Evolutionary conservation across 75 land plant genomes (phyloP).

Genomic region (Cupressus sempervirens): DNA sequence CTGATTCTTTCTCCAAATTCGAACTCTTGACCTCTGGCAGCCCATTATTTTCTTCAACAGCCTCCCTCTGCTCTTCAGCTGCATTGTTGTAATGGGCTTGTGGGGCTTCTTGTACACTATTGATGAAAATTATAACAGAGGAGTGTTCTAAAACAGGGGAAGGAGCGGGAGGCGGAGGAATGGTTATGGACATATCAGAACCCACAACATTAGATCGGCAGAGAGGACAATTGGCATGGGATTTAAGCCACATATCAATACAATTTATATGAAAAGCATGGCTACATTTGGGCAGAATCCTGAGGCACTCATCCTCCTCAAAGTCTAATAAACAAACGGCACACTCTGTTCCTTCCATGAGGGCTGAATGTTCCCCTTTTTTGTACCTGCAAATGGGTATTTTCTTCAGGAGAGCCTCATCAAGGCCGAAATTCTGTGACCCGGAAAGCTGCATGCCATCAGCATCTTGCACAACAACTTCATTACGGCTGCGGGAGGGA

Average conservation of each 20-base stretch:
- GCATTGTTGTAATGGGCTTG: neutral
- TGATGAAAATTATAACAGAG: neutral
- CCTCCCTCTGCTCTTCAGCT: neutral
- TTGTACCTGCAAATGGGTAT: constrained; percentile 15
- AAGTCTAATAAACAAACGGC: constrained; percentile 27
- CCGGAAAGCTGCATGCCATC: neutral
- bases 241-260: constrained; percentile 27
- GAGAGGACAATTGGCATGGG: constrained; percentile 29
- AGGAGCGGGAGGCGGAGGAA: neutral
- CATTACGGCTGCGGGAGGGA: neutral
- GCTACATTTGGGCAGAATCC: constrained; percentile 27
- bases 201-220: constrained; percentile 12
- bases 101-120: neutral
- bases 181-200: neutral
- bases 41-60: neutral
- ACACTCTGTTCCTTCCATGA: constrained; percentile 18
- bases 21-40: neutral
- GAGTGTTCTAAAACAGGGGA: neutral
- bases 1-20: neutral
- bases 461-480: constrained; percentile 7
- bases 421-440: constrained; percentile 4
- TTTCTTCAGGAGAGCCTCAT: constrained; percentile 14
- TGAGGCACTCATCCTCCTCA: constrained; percentile 19
- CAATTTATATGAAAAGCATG: constrained; percentile 29
- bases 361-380: neutral